Evolutionary conservation across 2,329 filamentous ascomycete species (phyloP).

Genomic region (Scedosporium dehoogii): DNA sequence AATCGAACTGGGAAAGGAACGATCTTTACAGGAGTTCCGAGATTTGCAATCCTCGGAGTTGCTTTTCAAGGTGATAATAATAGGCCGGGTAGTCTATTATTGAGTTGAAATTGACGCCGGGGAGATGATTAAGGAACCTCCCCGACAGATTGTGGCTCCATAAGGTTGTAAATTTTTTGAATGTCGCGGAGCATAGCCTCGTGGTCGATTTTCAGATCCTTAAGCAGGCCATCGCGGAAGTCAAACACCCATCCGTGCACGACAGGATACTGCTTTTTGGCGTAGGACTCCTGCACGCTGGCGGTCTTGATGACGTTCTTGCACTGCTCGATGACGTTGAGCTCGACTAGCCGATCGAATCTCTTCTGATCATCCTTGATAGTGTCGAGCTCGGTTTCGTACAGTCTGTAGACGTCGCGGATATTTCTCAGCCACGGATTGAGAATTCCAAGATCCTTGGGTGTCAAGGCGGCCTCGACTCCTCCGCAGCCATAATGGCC

Average conservation of each 20-base stretch:
- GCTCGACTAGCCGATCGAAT: conserved; percentile 65
- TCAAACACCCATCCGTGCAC: conserved; percentile 69
- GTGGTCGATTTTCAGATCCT: conserved; percentile 54
- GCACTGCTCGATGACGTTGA: conserved; percentile 73
- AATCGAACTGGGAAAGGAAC: too few relatives aligned
- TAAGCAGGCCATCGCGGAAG: conserved; percentile 56
- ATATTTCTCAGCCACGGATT: conserved; percentile 70
- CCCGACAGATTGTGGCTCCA: conserved; percentile 13
- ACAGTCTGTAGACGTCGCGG: conserved; percentile 61
- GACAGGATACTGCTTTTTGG: conserved; percentile 53
- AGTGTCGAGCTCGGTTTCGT: conserved; percentile 60
- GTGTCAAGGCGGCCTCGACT: conserved; percentile 64
- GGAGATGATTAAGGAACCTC: too few relatives aligned
- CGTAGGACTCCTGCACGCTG: conserved; percentile 63
- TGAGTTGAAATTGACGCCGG: too few relatives aligned
- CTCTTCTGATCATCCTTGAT: conserved; percentile 48
- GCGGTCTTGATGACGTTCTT: conserved; percentile 72
- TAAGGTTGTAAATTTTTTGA: conserved; percentile 56
- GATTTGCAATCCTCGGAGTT: too few relatives aligned
- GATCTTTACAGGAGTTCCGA: too few relatives aligned
- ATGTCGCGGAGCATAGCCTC: conserved; percentile 44
- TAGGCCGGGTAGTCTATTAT: too few relatives aligned
- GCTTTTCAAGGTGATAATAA: too few relatives aligned
- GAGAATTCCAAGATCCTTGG: conserved; percentile 58
- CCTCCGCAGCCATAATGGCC: conserved; percentile 72